Conservation (phyloP, 2,329 filamentous ascomycete genomes). For the Epichloe brachyelytri region DNA sequence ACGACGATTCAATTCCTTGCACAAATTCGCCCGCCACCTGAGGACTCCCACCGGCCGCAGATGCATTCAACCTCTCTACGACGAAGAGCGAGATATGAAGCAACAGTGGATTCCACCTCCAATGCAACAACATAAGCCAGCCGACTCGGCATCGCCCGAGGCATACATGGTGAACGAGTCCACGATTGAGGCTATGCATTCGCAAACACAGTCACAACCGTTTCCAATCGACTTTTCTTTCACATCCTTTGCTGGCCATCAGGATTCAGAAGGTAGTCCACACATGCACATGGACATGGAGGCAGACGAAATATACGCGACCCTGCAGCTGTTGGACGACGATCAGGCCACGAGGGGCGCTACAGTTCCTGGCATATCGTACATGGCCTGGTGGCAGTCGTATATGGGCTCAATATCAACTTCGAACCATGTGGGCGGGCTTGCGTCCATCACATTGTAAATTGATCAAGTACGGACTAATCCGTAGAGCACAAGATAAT, state of each 20-base stretch:
- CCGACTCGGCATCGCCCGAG: background rate
- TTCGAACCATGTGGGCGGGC: background rate
- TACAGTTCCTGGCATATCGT: slow-evolving; percentile 1
- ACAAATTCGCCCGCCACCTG: slow-evolving; percentile 1
- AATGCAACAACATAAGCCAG: background rate
- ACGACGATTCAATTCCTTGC: background rate
- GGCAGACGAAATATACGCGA: background rate
- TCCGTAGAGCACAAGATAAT: background rate
- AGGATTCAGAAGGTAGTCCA: background rate
- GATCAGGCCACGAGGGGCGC: background rate
- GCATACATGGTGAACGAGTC: background rate
- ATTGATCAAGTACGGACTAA: background rate
- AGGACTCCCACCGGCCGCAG: slow-evolving; percentile 1
- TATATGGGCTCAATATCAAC: background rate
- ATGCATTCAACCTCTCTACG: slow-evolving; percentile 5
- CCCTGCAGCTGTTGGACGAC: background rate
- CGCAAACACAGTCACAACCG: background rate
- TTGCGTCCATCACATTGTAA: background rate
- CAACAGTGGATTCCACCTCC: background rate
- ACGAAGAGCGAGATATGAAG: background rate
- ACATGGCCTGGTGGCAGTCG: slow-evolving; percentile 5
- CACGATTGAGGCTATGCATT: background rate
- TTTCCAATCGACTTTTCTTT: background rate
- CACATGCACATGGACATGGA: background rate
- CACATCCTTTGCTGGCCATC: background rate